Conservation (phyloP, 2,329 filamentous ascomycete species). For the Geosmithia morbida region DNA sequence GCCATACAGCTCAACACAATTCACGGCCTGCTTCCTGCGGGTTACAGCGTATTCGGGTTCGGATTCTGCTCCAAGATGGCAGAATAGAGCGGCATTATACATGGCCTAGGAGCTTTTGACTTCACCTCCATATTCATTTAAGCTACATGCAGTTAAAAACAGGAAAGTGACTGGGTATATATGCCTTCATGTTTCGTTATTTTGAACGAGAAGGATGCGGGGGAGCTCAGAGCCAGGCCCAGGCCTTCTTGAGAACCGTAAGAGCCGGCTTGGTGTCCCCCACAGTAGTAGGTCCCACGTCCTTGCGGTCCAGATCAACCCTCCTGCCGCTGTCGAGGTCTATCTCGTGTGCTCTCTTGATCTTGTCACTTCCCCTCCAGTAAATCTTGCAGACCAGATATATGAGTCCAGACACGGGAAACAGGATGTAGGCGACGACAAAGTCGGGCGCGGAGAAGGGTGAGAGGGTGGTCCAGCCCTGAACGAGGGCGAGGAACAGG, state of each 20-base stretch:
- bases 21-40: no score
- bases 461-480: slow-evolving; percentile 45
- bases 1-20: no score
- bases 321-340: slow-evolving; percentile 42
- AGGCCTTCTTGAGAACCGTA: slow-evolving; percentile 28
- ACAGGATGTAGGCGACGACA: slow-evolving; percentile 47
- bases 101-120: no score
- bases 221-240: slow-evolving; percentile 21
- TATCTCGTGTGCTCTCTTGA: slow-evolving; percentile 35
- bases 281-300: slow-evolving; percentile 13
- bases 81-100: no score
- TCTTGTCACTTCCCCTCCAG: slow-evolving; percentile 31
- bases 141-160: neutral
- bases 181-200: neutral
- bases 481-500: slow-evolving; percentile 42
- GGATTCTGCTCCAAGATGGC: neutral
- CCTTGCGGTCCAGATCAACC: slow-evolving; percentile 34
- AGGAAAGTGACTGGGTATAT: neutral
- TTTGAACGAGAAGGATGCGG: neutral
- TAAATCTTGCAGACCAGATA: slow-evolving; percentile 39
- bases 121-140: neutral
- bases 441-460: slow-evolving; percentile 45
- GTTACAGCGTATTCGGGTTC: neutral
- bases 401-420: slow-evolving; percentile 44
- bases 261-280: slow-evolving; percentile 4